phyloP scores from a whole-genome alignment of 2,329 filamentous ascomycete genomes.

The Spiromastix sp. region DNA sequence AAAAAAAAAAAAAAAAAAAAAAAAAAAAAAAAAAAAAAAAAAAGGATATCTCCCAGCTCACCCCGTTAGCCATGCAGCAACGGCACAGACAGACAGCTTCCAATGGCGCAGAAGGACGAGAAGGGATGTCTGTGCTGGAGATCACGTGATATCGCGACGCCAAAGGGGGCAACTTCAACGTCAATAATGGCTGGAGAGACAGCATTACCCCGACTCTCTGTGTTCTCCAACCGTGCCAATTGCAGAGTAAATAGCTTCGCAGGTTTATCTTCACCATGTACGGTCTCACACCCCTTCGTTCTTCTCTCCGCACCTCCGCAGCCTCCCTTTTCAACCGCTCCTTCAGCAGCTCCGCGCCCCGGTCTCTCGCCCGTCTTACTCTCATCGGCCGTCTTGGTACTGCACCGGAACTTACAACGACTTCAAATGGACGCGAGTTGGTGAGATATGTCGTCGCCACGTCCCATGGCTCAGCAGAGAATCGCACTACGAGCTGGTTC shows the following conservation, averaged over 20 bases:
- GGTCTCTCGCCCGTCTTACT: slow-evolving; percentile 66
- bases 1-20: neutral
- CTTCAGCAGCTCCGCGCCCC: slow-evolving; percentile 61
- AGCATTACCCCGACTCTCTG: no score
- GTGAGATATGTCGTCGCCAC: slow-evolving; percentile 69
- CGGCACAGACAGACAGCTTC: no score
- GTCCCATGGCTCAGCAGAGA: slow-evolving; percentile 55
- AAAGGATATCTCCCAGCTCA: neutral
- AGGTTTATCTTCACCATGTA: no score
- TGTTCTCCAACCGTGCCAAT: no score
- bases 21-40: neutral
- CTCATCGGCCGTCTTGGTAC: slow-evolving; percentile 77
- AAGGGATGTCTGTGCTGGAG: no score
- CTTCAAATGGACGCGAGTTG: slow-evolving; percentile 61
- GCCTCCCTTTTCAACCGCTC: slow-evolving; percentile 43
- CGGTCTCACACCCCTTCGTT: slow-evolving; percentile 43
- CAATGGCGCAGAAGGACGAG: no score
- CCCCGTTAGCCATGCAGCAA: no score
- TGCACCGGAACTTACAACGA: slow-evolving; percentile 63
- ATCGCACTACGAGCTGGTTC: slow-evolving; percentile 78
- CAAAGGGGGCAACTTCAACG: no score
- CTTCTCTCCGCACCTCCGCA: slow-evolving; percentile 36
- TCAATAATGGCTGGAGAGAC: no score
- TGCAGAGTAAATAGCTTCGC: no score
- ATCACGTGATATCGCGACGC: no score